Evolutionary conservation across 2,329 filamentous ascomycete species (phyloP).

Genomic region (Botrytis fragariae): DNA sequence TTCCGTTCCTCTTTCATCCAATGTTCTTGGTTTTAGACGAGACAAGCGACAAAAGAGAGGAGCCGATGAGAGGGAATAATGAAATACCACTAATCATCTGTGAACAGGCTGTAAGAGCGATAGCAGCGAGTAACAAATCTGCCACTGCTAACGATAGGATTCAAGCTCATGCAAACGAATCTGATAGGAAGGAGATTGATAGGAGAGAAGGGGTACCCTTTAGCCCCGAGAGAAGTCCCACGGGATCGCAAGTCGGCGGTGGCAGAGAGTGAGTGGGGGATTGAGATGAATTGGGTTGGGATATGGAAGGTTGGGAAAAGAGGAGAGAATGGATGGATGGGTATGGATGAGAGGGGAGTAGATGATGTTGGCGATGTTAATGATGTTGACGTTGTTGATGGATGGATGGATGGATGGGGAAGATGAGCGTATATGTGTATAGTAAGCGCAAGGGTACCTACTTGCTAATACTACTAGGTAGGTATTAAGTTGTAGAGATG

Average conservation of each 20-base stretch:
- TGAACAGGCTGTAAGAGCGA: conserved; percentile 6
- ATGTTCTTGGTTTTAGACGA: not conserved
- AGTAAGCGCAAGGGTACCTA: not conserved
- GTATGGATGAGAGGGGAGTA: not conserved
- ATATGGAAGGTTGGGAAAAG: no score
- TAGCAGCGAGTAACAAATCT: conserved; percentile 10
- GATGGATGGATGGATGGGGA: no score
- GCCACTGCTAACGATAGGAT: not conserved
- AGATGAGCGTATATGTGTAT: no score
- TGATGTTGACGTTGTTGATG: no score
- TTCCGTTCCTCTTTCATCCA: not conserved
- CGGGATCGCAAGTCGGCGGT: not conserved
- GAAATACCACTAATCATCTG: not conserved
- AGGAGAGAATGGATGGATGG: not conserved
- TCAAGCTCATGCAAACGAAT: not conserved
- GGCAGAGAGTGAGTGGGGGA: not conserved
- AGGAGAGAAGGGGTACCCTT: not conserved
- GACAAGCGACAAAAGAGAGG: not conserved
- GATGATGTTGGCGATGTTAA: not conserved
- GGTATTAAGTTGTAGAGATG: not conserved
- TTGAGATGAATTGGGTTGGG: not conserved
- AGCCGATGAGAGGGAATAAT: not conserved
- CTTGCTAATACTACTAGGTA: not conserved
- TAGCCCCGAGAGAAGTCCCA: not conserved
- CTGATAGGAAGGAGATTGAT: not conserved